phyloP scores from a whole-genome alignment of 495 filamentous ascomycete genomes.

The Neurospora sp. region DNA sequence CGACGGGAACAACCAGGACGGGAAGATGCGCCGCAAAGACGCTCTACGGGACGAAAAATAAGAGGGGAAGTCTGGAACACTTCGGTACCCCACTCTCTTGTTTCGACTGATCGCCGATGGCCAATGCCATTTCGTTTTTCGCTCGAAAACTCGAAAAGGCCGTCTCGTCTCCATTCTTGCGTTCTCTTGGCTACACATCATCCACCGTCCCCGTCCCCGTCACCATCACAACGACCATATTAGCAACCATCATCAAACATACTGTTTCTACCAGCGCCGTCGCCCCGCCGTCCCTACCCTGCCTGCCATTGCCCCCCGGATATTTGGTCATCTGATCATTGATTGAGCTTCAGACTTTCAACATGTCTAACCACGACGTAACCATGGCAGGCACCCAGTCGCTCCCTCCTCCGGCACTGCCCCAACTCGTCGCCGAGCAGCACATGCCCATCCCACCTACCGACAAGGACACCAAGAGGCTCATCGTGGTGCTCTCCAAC shows the following conservation, averaged over 20 bases:
- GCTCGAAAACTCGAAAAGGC: neutral
- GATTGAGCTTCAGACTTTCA: neutral
- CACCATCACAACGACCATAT: neutral
- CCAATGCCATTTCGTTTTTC: neutral
- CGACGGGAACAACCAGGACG: neutral
- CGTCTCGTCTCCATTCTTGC: neutral
- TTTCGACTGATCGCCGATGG: neutral
- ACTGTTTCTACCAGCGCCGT: neutral
- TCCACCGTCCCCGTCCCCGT: neutral
- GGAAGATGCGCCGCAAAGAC: neutral
- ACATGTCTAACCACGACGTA: conserved; percentile 14
- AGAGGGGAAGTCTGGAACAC: neutral
- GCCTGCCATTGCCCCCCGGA: neutral
- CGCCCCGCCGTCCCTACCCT: neutral
- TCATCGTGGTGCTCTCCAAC: conserved; percentile 95
- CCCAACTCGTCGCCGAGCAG: conserved; percentile 87
- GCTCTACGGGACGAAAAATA: neutral
- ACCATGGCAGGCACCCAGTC: conserved; percentile 64
- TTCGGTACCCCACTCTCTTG: neutral
- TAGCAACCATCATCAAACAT: neutral
- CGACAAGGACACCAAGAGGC: conserved; percentile 79
- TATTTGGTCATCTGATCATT: neutral
- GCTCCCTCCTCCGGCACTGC: conserved; percentile 80
- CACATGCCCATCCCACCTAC: conserved; percentile 70
- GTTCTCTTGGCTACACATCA: neutral